A percentile compares a stretch with the other conserved stretches of the same genome.
These are phyloP conservation scores for Leccinum uliginosum DNA, from an alignment of 768 basidiomycete species.

Conservation along the genomic window DNA sequence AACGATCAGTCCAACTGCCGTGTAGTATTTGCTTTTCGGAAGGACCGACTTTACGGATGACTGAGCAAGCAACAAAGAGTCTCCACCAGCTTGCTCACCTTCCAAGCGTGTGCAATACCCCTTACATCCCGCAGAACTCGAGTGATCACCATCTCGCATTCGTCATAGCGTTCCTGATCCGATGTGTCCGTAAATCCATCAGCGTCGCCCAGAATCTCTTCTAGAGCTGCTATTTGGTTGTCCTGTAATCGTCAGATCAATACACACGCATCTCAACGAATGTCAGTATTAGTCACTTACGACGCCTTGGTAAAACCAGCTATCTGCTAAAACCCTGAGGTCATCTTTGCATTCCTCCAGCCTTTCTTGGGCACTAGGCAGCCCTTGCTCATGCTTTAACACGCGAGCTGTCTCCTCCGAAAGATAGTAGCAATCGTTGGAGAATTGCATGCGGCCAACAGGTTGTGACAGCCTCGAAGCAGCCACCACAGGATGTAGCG, in stretches of 20 bases:
- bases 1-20: conserved; percentile 64
- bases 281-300: conserved; percentile 41
- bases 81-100: conserved; percentile 46
- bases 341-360: conserved; percentile 48
- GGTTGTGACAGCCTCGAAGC: conserved; percentile 44
- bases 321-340: conserved; percentile 55
- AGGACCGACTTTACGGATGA: conserved; percentile 50
- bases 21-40: conserved; percentile 67
- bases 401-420: conserved; percentile 40
- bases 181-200: conserved; percentile 66
- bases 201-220: conserved; percentile 47
- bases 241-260: conserved; percentile 15
- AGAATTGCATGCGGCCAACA: conserved; percentile 63
- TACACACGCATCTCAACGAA: neutral
- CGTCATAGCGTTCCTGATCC: conserved; percentile 71
- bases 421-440: conserved; percentile 79
- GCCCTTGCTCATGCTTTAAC: conserved; percentile 26
- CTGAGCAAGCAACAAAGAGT: neutral
- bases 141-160: conserved; percentile 67
- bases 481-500: conserved; percentile 68
- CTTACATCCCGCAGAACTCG: conserved; percentile 62
- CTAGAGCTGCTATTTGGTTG: conserved; percentile 20
- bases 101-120: conserved; percentile 59
- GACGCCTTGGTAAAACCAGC: conserved; percentile 67
- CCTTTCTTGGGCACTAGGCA: conserved; percentile 37